phyloP scores from a whole-genome alignment of 306 rosid species.

The Trifolium fragiferum region DNA sequence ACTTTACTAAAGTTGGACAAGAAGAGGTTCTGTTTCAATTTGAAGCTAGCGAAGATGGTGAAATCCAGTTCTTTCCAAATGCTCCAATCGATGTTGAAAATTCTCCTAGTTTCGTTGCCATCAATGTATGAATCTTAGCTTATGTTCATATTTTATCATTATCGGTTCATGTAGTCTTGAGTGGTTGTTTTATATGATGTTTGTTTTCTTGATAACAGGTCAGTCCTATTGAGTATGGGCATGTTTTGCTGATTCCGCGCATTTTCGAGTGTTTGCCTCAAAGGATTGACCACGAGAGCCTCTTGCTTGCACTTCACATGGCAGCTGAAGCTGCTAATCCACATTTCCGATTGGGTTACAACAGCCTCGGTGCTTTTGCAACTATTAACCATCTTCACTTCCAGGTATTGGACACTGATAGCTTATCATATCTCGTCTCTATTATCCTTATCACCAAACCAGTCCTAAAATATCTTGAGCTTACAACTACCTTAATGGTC shows the following conservation, averaged over 20 bases:
- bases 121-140: slow-evolving; percentile 63
- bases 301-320: slow-evolving; percentile 87
- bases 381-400: slow-evolving; percentile 98
- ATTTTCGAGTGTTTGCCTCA: slow-evolving; percentile 81
- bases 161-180: background rate
- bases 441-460: background rate
- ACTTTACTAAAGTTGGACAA: slow-evolving; percentile 94
- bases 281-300: slow-evolving; percentile 81
- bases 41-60: slow-evolving; percentile 72
- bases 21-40: slow-evolving; percentile 91
- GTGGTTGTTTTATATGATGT: slow-evolving; percentile 11
- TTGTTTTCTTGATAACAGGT: slow-evolving; percentile 61
- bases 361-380: slow-evolving; percentile 98
- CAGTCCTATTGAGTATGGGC: slow-evolving; percentile 96
- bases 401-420: slow-evolving; percentile 59
- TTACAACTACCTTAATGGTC: background rate
- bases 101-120: slow-evolving; percentile 85
- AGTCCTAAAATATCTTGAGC: background rate
- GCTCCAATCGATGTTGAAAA: slow-evolving; percentile 79
- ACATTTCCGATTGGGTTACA: slow-evolving; percentile 86
- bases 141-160: slow-evolving; percentile 16
- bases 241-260: slow-evolving; percentile 85
- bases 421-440: background rate
- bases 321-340: slow-evolving; percentile 78
- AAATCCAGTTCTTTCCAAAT: slow-evolving; percentile 71